Evolutionary conservation across 331 rosid species (phyloP), one percentile per base, ranked within the genome.

Genomic region (Erythrophleum ivorense): DNA sequence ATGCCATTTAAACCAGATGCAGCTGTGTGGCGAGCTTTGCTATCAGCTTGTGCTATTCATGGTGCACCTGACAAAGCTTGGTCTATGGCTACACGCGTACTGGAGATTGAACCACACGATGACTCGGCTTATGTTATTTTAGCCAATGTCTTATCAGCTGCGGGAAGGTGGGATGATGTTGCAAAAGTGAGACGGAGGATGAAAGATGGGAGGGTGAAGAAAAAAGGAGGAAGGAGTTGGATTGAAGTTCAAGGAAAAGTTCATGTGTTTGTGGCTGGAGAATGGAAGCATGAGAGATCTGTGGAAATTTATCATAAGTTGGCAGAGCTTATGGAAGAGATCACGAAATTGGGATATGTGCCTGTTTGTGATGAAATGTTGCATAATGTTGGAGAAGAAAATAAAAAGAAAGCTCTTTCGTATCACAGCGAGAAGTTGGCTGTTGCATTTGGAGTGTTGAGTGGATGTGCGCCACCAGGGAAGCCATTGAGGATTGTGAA

Each of bases 161-260:
- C 86, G 5, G 90, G 87, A 79, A 90, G 93, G 87, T 91, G 98
- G 99, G 91, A 88, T 41, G 96, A 93, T 88, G 99, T 91, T 85
- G 94, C 92, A 0, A 81, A 89, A 81, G 85, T 93, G 86, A 88
- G 99, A 91, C 87, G 87, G 91, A 74, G 69, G 80, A 91, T 95
- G 94, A 95, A 84, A 76, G 89, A 91, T 29, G 81, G 89, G 81
- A 78, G 75, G 83, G 98, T 91, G 88, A 88, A 81, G 87, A 93
- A 95, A 88, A 85, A 85, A 72, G 88, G 88, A 7, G 99, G 99
- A 50, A 86, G 89, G 84, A 95, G 99, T 84, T 95, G 99, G 99
- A 88, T 95, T 69, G 99, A 95, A 86, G 89, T 91, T 38, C 88
- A 82, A 40, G 98, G 98, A 48, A 78, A 82, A 80, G 91, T 91